Conservation (phyloP, 352 stramenopile genomes). For the Blastocystis sp. region DNA sequence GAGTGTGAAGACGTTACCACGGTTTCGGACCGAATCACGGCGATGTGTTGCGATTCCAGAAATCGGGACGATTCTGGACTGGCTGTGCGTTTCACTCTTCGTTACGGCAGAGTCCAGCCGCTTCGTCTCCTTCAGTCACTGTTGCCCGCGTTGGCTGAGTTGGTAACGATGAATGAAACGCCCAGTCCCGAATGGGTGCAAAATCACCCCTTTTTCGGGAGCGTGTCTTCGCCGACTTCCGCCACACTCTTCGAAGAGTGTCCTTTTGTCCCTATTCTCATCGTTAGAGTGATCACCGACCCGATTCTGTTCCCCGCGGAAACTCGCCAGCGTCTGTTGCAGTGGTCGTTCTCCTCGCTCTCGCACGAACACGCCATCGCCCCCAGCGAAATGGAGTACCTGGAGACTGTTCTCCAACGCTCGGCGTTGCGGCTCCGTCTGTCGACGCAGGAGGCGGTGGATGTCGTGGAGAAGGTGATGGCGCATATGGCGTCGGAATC, state of each 20-base stretch:
- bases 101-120: background rate
- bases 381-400: background rate
- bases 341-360: background rate
- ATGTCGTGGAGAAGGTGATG: background rate
- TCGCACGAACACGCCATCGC: background rate
- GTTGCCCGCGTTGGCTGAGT: background rate
- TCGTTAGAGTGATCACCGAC: background rate
- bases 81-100: background rate
- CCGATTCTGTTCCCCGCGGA: background rate
- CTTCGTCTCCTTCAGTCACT: background rate
- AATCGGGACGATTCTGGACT: background rate
- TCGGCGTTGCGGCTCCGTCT: background rate
- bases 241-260: background rate
- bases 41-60: background rate
- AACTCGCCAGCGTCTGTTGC: background rate
- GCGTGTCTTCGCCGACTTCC: background rate
- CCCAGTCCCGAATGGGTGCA: background rate
- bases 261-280: background rate
- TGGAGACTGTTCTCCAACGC: background rate
- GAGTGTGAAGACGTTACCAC: background rate
- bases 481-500: background rate
- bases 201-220: slow-evolving; percentile 18
- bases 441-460: background rate
- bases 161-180: background rate
- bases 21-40: background rate